Evolutionary conservation across 371 early-diverging fungal genomes (phyloP), one percentile per base, ranked within the genome.

Genomic region (Zychaea mexicana): DNA sequence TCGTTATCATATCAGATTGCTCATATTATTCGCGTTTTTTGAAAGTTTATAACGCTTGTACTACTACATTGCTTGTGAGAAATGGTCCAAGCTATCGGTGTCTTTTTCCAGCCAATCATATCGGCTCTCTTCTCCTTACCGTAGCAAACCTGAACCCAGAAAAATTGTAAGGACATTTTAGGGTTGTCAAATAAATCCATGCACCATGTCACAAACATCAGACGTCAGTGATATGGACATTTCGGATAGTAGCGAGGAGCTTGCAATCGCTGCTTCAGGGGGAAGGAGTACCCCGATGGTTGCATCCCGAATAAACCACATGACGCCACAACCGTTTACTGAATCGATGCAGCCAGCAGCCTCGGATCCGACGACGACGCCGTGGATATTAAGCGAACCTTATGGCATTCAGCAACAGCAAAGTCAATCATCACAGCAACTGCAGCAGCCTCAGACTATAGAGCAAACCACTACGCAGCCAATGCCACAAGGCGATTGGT

Each of bases 181-280:
- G n/a, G n/a, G n/a, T n/a, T n/a, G n/a, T n/a, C n/a, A n/a, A n/a
- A 42, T 42, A 42, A 4, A 42, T n/a, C 13, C n/a, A 42, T 42
- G n/a, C 15, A 42, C 15, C 42, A 42, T 42, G 42, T 42, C 42
- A 49, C 49, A 19, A 49, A 22, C 26, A 24, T 42, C 45, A 27
- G 59, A 58, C 59, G 32, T 27, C 10, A 64, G 65, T 30, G 65
- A 64, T 39, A 64, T 64, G 65, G 65, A 64, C 24, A 64, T 64
- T 58, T 57, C 65, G 5, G 58, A 64, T 19, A 58, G 46, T 52
- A 53, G 52, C 17, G 58, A 58, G n/a, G 63, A 54, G 30, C 31
- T 46, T n/a, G 42, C 21, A 42, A 9, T 26, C 13, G 30, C 52
- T 2, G 47, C 38, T 32, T n/a, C 57, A 12, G 8, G 22, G 22